These are phyloP conservation scores for Penicillium griseofulvum DNA, from an alignment of 2,329 filamentous ascomycete species.

Conservation along the genomic window DNA sequence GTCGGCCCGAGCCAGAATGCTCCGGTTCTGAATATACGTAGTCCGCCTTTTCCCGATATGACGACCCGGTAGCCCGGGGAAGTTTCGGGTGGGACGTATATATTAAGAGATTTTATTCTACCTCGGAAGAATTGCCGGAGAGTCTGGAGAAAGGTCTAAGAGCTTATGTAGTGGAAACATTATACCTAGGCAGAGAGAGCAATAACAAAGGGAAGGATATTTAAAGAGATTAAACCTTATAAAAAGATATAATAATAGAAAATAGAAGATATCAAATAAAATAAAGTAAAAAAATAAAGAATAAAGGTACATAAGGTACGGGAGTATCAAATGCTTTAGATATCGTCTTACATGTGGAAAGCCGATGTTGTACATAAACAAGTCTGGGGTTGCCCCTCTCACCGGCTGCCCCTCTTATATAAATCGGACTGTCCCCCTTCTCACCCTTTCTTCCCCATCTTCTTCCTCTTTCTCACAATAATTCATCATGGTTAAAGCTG, in stretches of 20 bases:
- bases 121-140: constrained; percentile 23
- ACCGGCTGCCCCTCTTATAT: constrained; percentile 15
- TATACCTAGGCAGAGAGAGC: background rate
- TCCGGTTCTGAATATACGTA: background rate
- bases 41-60: constrained; percentile 37
- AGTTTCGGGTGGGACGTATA: constrained; percentile 2
- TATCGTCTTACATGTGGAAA: background rate
- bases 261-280: background rate
- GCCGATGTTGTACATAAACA: background rate
- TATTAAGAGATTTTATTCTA: background rate
- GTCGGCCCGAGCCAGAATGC: constrained; percentile 27
- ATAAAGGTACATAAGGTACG: background rate
- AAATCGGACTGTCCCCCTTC: constrained; percentile 8
- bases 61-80: constrained; percentile 17
- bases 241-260: background rate
- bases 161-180: background rate
- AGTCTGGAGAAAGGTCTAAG: constrained; percentile 1
- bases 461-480: constrained; percentile 10
- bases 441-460: constrained; percentile 2
- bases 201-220: background rate
- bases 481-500: constrained; percentile 51
- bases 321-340: background rate
- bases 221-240: background rate
- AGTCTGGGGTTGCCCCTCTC: constrained; percentile 19
- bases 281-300: background rate